phyloP scores from a whole-genome alignment of 75 land plant genomes.

The Gnetum montanum region DNA sequence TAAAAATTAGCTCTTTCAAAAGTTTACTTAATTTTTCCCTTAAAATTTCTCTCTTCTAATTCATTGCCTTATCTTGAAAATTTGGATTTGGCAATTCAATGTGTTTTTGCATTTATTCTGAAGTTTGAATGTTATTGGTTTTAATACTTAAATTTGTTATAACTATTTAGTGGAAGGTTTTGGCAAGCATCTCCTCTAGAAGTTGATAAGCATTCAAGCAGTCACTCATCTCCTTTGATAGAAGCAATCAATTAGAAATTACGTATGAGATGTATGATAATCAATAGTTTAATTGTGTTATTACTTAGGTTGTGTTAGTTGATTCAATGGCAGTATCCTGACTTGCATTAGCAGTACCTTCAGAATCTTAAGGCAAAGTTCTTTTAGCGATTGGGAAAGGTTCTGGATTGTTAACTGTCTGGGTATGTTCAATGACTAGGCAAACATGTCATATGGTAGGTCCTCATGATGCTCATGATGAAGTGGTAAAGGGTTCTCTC shows the following conservation, averaged over 20 bases:
- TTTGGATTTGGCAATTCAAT: no score
- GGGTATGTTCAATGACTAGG: slow-evolving; percentile 24
- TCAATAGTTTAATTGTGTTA: neutral
- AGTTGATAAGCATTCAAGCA: slow-evolving; percentile 16
- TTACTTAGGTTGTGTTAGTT: slow-evolving; percentile 31
- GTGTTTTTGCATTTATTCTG: no score
- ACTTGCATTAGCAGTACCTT: slow-evolving; percentile 34
- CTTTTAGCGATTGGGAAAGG: slow-evolving; percentile 77
- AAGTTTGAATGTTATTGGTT: no score
- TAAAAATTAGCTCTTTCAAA: no score
- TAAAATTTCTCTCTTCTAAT: no score
- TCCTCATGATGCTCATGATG: slow-evolving; percentile 48
- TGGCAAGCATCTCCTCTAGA: slow-evolving; percentile 34
- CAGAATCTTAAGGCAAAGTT: slow-evolving; percentile 14
- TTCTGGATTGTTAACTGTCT: slow-evolving; percentile 58
- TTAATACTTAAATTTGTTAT: slow-evolving; percentile 2
- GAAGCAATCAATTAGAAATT: no score
- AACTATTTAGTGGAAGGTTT: slow-evolving; percentile 51
- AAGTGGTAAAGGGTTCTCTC: slow-evolving; percentile 72
- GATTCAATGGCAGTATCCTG: slow-evolving; percentile 44
- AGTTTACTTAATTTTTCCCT: no score
- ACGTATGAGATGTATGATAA: neutral
- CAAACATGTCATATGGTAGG: slow-evolving; percentile 19
- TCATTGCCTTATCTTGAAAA: no score
- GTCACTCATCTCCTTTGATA: slow-evolving; percentile 15